phyloP scores from a whole-genome alignment of 345 rosid species.

The Boechera stricta region DNA sequence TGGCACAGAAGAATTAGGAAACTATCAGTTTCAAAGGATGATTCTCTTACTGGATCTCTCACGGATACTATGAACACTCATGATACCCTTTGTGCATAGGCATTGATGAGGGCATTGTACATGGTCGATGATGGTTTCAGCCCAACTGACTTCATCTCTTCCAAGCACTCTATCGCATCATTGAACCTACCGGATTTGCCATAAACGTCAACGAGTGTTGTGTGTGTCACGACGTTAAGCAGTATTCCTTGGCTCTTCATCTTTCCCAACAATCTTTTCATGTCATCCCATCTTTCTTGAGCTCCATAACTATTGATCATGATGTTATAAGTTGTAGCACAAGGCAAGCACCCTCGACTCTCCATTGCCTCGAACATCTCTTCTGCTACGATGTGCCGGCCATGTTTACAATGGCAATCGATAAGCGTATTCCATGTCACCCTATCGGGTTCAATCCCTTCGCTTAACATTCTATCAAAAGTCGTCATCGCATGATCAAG shows the following conservation, averaged over 20 bases:
- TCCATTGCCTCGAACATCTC: slow-evolving; percentile 85
- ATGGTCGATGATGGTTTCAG: slow-evolving; percentile 80
- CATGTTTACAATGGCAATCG: slow-evolving; percentile 86
- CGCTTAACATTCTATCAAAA: slow-evolving; percentile 75
- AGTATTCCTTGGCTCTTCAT: slow-evolving; percentile 73
- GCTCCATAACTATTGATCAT: slow-evolving; percentile 84
- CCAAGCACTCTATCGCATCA: slow-evolving; percentile 89
- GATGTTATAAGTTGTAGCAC: slow-evolving; percentile 81
- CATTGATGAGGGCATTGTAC: slow-evolving; percentile 97
- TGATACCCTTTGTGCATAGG: slow-evolving; percentile 94
- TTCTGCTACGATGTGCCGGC: slow-evolving; percentile 71
- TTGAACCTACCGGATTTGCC: slow-evolving; percentile 86
- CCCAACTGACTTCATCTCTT: slow-evolving; percentile 82
- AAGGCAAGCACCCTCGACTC: slow-evolving; percentile 73
- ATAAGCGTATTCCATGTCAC: slow-evolving; percentile 96
- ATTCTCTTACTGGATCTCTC: not conserved
- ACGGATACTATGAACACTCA: not conserved
- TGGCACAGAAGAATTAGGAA: slow-evolving; percentile 36
- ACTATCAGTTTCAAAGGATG: slow-evolving; percentile 10
- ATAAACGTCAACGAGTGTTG: slow-evolving; percentile 85
- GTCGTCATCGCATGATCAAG: slow-evolving; percentile 90
- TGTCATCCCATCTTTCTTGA: slow-evolving; percentile 85
- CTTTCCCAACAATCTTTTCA: slow-evolving; percentile 66
- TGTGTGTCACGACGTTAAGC: slow-evolving; percentile 80
- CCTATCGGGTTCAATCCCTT: slow-evolving; percentile 79